These are phyloP conservation scores for Lasiodiplodia gonubiensis DNA, from an alignment of 2,329 filamentous ascomycete genomes.

Conservation along the genomic window DNA sequence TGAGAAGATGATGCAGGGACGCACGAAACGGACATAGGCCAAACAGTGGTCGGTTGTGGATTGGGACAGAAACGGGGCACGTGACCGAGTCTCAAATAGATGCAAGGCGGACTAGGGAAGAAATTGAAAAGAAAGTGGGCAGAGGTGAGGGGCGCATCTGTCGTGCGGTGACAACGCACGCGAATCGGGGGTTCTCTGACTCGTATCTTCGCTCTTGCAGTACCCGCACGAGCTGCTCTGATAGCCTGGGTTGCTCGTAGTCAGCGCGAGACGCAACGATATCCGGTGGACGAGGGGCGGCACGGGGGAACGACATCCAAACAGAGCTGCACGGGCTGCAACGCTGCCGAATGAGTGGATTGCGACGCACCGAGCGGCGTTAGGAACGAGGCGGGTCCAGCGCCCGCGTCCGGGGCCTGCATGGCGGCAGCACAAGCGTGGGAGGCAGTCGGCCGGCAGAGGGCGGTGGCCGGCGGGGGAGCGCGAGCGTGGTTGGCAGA, in stretches of 20 bases:
- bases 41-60: conserved; percentile 3
- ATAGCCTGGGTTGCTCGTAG: conserved; percentile 47
- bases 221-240: conserved; percentile 57
- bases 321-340: conserved; percentile 46
- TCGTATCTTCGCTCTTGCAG: conserved; percentile 55
- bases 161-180: conserved; percentile 48
- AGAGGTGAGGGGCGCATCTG: conserved; percentile 26
- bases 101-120: not conserved
- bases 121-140: conserved; percentile 13
- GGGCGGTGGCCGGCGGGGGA: conserved; percentile 19
- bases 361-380: conserved; percentile 49
- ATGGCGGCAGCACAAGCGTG: conserved; percentile 50
- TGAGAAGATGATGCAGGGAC: conserved; percentile 6
- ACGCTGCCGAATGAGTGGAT: conserved; percentile 45
- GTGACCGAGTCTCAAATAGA: conserved; percentile 9
- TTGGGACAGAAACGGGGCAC: conserved; percentile 16
- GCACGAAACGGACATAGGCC: not conserved
- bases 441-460: conserved; percentile 30
- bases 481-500: conserved; percentile 30
- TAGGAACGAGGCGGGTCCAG: conserved; percentile 34
- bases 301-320: conserved; percentile 37
- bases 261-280: conserved; percentile 29
- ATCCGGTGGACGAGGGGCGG: conserved; percentile 2
- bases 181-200: conserved; percentile 55
- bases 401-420: conserved; percentile 43